Evolutionary conservation across 306 rosid genomes (phyloP), one percentile per base, ranked within the genome.

Genomic region (Vigna unguiculata): DNA sequence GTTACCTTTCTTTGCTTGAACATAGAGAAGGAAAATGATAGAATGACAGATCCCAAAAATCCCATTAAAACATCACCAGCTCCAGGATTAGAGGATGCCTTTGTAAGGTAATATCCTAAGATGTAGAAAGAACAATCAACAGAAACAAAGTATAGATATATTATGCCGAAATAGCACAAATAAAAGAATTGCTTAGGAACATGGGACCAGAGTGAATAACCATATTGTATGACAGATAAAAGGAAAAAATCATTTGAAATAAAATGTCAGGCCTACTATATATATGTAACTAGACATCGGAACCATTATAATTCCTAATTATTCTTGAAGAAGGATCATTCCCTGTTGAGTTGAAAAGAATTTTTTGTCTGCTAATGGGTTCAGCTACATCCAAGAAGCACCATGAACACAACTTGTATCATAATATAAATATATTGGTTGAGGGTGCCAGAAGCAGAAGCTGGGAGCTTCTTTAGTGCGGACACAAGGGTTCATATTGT

Each of bases 21-120:
- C 97, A 95, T 95, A 38, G 97, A 95, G 89, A 95, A 95, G 78
- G 98, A 90, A 82, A 95, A 95, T 51, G 98, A 95, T 80, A 95
- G 97, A 82, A 95, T 95, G 38, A 92, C 97, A 78, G 97, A 88
- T 55, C 97, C 98, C 88, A 95, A 84, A 88, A 95, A 95, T 80
- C 96, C 96, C 97, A 90, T 95, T 80, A 95, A 82, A 75, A 95
- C 77, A 81, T 95, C 97, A 64, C 98, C 98, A 78, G 97, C 97
- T 80, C 97, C 96, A 76, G 96, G 98, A 82, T 95, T 81, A 68
- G 93, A 78, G 62, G 98, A 87, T 66, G 52, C 89, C 16, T 92
- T 88, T 70, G 98, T 95, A 70, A 95, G 88, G 86, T 94, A 94
- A 77, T 86, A 71, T 77, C 90, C 98, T 94, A 87, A 38, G 55